Evolutionary conservation across 768 basidiomycete genomes (phyloP).

Genomic region (Macrolepiota fuliginosa): DNA sequence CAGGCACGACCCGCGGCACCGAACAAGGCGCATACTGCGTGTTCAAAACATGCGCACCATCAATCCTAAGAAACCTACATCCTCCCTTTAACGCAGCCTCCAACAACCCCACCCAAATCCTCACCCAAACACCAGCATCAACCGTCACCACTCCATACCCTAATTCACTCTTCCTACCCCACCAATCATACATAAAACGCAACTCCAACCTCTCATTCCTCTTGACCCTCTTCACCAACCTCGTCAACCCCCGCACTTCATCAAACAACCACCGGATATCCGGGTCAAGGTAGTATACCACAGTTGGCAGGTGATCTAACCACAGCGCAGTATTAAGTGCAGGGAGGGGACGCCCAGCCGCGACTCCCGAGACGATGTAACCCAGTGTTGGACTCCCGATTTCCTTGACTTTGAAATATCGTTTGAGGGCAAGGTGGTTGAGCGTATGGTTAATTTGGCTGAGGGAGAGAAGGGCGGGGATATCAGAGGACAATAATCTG

Average conservation of each 20-base stretch:
- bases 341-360: neutral
- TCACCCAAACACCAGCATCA: neutral
- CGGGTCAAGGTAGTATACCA: slow-evolving; percentile 1
- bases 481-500: slow-evolving; percentile 1
- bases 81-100: neutral
- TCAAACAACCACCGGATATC: neutral
- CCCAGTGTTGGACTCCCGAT: neutral
- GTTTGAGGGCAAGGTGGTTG: neutral
- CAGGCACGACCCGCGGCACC: neutral
- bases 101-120: neutral
- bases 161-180: neutral
- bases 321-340: slow-evolving; percentile 1
- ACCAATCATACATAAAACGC: neutral
- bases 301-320: neutral
- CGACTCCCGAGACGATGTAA: neutral
- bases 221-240: neutral
- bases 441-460: neutral
- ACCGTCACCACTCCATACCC: neutral
- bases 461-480: neutral
- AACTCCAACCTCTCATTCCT: neutral
- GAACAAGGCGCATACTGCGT: neutral
- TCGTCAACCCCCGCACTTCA: neutral
- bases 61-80: neutral
- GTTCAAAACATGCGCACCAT: neutral
- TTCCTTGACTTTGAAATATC: neutral